phyloP scores from a whole-genome alignment of 176 grass and related monocot species.

The Zoysia pacifica region DNA sequence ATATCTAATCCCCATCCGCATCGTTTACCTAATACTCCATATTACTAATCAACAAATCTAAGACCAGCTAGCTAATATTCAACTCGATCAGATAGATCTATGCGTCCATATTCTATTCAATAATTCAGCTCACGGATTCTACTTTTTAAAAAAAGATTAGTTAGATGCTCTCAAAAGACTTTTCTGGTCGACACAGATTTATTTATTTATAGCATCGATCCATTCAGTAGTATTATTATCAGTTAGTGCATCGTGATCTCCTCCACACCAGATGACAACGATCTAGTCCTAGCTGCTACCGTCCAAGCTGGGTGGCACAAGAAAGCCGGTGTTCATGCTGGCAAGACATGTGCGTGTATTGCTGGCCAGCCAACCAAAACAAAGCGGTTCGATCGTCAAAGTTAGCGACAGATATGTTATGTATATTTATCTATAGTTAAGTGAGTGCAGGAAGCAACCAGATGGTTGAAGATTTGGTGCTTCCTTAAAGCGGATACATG shows the following conservation, averaged over 20 bases:
- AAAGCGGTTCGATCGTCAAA: neutral
- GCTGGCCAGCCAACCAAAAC: neutral
- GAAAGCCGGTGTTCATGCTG: neutral
- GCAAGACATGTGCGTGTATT: neutral
- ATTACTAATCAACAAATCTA: neutral
- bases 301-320: neutral
- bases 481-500: conserved; percentile 5
- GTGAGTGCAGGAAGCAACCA: neutral
- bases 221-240: neutral
- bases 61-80: neutral
- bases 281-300: neutral
- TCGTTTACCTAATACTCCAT: too few relatives aligned
- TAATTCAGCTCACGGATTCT: neutral
- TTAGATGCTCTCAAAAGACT: neutral
- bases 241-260: neutral
- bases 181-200: neutral
- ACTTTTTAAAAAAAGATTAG: neutral
- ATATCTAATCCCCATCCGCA: neutral
- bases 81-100: conserved; percentile 7
- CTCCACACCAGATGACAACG: neutral
- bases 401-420: neutral
- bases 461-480: neutral
- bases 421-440: neutral
- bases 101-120: neutral
- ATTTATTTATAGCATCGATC: neutral